Evolutionary conservation across 1,284 basidiomycete genomes (phyloP), one percentile per base, ranked within the genome.

Genomic region (Papiliotrema nemorosa): DNA sequence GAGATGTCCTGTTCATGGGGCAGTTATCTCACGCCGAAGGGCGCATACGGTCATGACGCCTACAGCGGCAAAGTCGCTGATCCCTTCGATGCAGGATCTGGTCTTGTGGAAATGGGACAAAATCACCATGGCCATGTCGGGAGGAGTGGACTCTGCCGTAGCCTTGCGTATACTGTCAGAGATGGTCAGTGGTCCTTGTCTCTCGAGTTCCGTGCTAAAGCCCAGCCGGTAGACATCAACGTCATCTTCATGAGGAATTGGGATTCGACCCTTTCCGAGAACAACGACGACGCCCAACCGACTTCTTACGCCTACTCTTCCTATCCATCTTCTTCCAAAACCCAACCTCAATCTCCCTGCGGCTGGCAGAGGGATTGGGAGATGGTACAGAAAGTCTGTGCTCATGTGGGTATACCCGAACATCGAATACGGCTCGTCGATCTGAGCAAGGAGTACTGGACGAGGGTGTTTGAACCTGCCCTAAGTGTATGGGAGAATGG

Each of bases 241-340:
- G 91, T 90, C 2, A 81, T 97, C 0, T 97, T 87, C 73, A 97
- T 97, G 94, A 83, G 90, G 22, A 97, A 97, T 59, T 97, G 94
- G 93, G 91, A 80, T 35, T 63, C 69, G 0, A 56, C 69, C 0
- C 57, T 69, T 3, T 71, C 70, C 14, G 75, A 76, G 3, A 9
- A 20, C 9, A 21, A 40, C 26, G 41, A 51, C 25, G 27, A 45
- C 34, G 13, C 34, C 31, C 24, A 44, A 21, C 25, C 44, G 10
- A 35, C 46, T 24, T 33, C 45, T 2, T 52, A 37, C 40, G 48
- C 54, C 18, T 48, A 56, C 7, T 45, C 61, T 85, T 62, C 84
- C 80, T 16, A 79, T 13, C 29, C 33, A 18, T 24, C 47, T 4
- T 47, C 49, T 20, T 38, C 49, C 18, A 22, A 27, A 29, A 35